Evolutionary conservation across 1,284 basidiomycete species (phyloP), one percentile per base, ranked within the genome.

Genomic region (Neolentinus lepideus): DNA sequence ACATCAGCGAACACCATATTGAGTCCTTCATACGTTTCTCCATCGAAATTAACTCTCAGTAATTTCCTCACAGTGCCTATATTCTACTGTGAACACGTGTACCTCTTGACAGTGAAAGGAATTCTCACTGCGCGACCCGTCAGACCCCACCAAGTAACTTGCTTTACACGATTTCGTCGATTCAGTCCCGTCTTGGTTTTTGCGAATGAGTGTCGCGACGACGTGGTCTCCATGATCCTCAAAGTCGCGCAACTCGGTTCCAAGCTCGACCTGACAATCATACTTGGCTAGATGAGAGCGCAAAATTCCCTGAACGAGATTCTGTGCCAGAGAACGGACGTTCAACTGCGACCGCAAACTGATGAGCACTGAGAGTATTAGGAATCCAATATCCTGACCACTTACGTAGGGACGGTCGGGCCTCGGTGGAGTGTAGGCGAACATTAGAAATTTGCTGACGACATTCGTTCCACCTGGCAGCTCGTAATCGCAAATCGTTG

Each of bases 231-330:
- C 57, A 2, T 60, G 51, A 51, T 74, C 69, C 56, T 71, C 64
- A 14, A 74, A 66, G 0, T 67, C 65, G 3, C 57, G 43, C 16
- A 76, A 59, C 50, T 66, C 65, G 0, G 66, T 65, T 19, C 64
- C 64, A 22, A 71, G 58, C 54, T 75, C 73, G 33, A 71, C 62
- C n/a, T 50, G 54, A 29, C 59, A 61, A 0, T 61, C 64, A n/a
- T 63, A 61, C 24, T 62, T 64, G 31, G 62, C 62, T 9, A 74
- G 59, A 46, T 69, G 64, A 1, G 57, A 47, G 22, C 71, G 68
- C 2, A 74, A 47, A 25, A 73, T 66, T 1, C 52, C 60, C 56
- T 74, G 69, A 11, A 66, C 56, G 2, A 33, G 46, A 25, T 65
- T 62, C 56, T 76, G 73, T 31, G 35, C 71, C 72, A 1, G 74